Evolutionary conservation across 305 asterid genomes (phyloP).

Genomic region (Solanum hybrid): DNA sequence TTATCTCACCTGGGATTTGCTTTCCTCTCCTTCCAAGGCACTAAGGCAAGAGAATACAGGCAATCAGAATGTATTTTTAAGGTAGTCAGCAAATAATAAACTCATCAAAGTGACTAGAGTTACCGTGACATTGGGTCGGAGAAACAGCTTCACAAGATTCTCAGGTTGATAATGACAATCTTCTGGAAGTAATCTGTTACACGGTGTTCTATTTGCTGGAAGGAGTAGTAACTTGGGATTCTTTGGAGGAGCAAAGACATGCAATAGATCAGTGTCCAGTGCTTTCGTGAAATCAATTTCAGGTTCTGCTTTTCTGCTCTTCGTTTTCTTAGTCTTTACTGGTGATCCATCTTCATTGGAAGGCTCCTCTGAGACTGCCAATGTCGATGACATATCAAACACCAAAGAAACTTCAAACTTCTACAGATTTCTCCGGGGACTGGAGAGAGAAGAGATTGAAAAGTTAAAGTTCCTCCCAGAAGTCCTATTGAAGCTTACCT

Average conservation of each 20-base stretch:
- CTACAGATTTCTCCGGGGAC: neutral
- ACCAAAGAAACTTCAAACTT: neutral
- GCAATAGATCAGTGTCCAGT: slow-evolving; percentile 41
- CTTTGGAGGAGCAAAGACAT: slow-evolving; percentile 73
- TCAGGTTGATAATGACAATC: slow-evolving; percentile 97
- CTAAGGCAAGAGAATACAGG: slow-evolving; percentile 35
- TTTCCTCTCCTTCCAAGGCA: slow-evolving; percentile 76
- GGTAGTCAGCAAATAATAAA: neutral
- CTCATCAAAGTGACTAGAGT: neutral
- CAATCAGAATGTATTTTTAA: neutral
- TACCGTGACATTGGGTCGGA: slow-evolving; percentile 82
- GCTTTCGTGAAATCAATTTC: slow-evolving; percentile 65
- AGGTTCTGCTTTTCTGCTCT: slow-evolving; percentile 43
- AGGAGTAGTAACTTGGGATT: slow-evolving; percentile 71
- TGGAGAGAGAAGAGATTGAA: neutral
- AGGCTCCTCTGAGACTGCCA: slow-evolving; percentile 38
- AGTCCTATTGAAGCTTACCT: slow-evolving; percentile 35
- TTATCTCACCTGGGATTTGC: slow-evolving; percentile 47
- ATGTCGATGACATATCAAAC: neutral
- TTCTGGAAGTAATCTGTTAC: slow-evolving; percentile 84
- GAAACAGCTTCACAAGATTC: slow-evolving; percentile 90
- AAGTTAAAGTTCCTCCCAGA: neutral
- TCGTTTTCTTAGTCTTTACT: slow-evolving; percentile 44
- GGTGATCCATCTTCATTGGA: slow-evolving; percentile 50
- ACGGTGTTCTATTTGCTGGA: slow-evolving; percentile 61